Evolutionary conservation across 495 filamentous ascomycete species (phyloP).

Genomic region (Durotheca rogersii): DNA sequence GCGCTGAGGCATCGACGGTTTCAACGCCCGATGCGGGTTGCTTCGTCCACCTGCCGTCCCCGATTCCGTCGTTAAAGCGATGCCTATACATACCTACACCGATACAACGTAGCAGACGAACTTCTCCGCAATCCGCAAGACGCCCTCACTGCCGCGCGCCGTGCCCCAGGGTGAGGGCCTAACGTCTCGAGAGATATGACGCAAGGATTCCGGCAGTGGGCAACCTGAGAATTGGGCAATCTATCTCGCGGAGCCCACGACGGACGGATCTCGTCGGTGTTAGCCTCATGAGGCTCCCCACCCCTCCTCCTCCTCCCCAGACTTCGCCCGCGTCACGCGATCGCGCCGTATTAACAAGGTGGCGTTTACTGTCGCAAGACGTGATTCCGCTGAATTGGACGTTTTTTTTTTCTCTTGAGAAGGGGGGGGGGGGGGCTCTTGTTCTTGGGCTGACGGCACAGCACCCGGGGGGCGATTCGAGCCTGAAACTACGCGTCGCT

Average conservation of each 20-base stretch:
- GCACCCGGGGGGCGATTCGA: conserved; percentile 10
- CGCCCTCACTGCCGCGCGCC: conserved; percentile 12
- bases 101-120: conserved; percentile 28
- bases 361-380: conserved; percentile 27
- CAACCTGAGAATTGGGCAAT: conserved; percentile 11
- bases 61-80: conserved; percentile 5
- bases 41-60: conserved; percentile 24
- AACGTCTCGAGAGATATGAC: conserved; percentile 33
- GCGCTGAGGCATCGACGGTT: conserved; percentile 25
- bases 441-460: conserved; percentile 3
- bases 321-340: conserved; percentile 22
- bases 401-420: too few relatives aligned
- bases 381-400: conserved; percentile 18
- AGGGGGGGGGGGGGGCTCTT: too few relatives aligned
- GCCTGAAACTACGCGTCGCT: conserved; percentile 13
- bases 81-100: too few relatives aligned
- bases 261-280: too few relatives aligned
- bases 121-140: conserved; percentile 15
- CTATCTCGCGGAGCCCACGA: conserved; percentile 16
- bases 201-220: conserved; percentile 26
- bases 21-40: conserved; percentile 24
- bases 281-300: conserved; percentile 16
- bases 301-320: too few relatives aligned
- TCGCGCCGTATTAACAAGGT: conserved; percentile 16
- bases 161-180: conserved; percentile 26